Conservation (phyloP, 192 early-diverging fungal genomes). For the Podila horticola region DNA sequence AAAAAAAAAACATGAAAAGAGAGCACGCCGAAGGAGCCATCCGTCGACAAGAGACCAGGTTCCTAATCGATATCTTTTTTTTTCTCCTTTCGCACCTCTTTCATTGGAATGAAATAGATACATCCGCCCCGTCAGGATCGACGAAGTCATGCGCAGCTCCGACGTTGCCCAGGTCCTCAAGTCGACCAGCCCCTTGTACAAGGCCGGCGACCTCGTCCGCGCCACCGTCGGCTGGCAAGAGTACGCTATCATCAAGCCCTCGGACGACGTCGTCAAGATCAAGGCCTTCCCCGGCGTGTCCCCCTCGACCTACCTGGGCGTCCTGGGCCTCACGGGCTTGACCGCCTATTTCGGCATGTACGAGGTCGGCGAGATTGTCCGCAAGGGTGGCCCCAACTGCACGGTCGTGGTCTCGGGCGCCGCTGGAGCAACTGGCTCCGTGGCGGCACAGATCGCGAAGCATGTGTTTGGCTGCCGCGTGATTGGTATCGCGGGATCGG, state of each 20-base stretch:
- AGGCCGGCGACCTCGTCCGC: slow-evolving; percentile 45
- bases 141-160: slow-evolving; percentile 56
- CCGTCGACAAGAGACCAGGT: not conserved
- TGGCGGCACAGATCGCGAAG: slow-evolving; percentile 59
- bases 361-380: slow-evolving; percentile 50
- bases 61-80: not conserved
- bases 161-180: slow-evolving; percentile 51
- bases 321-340: slow-evolving; percentile 54
- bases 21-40: no score
- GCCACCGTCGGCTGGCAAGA: slow-evolving; percentile 56
- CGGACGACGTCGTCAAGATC: slow-evolving; percentile 48
- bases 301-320: slow-evolving; percentile 48
- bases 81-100: not conserved
- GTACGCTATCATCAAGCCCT: slow-evolving; percentile 55
- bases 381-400: slow-evolving; percentile 31
- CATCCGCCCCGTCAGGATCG: slow-evolving; percentile 50
- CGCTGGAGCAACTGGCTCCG: slow-evolving; percentile 59
- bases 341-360: slow-evolving; percentile 64
- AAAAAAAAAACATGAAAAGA: slow-evolving; percentile 12
- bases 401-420: slow-evolving; percentile 63
- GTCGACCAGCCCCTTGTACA: slow-evolving; percentile 48
- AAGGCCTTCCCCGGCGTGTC: slow-evolving; percentile 44
- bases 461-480: slow-evolving; percentile 56
- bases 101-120: slow-evolving; percentile 33
- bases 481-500: slow-evolving; percentile 63